These are phyloP conservation scores for Aureobasidium leucospermi DNA, from an alignment of 2,329 filamentous ascomycete species.

Conservation along the genomic window DNA sequence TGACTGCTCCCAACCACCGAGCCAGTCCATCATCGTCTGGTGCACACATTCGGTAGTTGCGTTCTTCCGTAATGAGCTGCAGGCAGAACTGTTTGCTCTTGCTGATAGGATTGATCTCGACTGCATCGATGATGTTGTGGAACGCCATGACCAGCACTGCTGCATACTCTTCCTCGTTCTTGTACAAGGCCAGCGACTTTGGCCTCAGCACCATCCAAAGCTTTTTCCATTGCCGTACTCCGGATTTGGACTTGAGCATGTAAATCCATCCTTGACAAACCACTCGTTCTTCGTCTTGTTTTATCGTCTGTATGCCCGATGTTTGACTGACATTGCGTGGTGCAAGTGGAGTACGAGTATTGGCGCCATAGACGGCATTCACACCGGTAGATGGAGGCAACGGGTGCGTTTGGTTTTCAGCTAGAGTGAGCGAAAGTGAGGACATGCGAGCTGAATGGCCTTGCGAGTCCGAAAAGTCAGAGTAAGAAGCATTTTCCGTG, in stretches of 20 bases:
- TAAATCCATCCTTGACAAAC: constrained; percentile 89
- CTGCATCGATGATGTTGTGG: constrained; percentile 73
- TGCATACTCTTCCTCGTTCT: constrained; percentile 83
- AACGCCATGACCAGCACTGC: constrained; percentile 76
- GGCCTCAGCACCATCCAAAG: constrained; percentile 87
- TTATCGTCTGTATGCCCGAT: constrained; percentile 43
- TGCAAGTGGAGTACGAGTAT: constrained; percentile 21
- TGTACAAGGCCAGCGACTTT: constrained; percentile 81
- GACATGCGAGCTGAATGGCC: constrained; percentile 26
- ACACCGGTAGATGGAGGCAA: constrained; percentile 21
- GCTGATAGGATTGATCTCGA: constrained; percentile 84
- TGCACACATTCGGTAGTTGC: constrained; percentile 47
- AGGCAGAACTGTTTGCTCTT: constrained; percentile 79
- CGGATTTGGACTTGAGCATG: constrained; percentile 72
- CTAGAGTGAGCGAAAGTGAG: constrained; percentile 24
- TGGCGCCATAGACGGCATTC: constrained; percentile 28
- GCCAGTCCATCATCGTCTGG: constrained; percentile 74
- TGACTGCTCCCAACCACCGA: constrained; percentile 82
- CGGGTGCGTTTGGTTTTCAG: constrained; percentile 16
- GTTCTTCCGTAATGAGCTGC: constrained; percentile 90
- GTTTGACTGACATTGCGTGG: constrained; percentile 55
- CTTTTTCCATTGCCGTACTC: constrained; percentile 89
- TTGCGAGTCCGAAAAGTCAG: constrained; percentile 62
- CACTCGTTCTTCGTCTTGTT: constrained; percentile 75
- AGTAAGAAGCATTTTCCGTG: constrained; percentile 67